phyloP scores from a whole-genome alignment of 2,329 filamentous ascomycete species.

The Elsinoe perseae region DNA sequence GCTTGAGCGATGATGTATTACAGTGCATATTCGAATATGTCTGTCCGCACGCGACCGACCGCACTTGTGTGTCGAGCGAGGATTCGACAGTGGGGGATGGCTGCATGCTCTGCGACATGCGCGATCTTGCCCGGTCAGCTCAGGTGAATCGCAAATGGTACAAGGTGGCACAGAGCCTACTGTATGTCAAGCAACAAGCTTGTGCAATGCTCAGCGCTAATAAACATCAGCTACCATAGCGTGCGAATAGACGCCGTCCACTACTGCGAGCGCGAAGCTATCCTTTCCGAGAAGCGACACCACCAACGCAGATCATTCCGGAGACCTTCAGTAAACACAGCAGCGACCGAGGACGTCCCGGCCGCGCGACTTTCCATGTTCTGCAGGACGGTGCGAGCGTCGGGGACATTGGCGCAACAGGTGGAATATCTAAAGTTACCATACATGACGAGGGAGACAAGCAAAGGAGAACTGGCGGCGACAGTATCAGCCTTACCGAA shows the following conservation, averaged over 20 bases:
- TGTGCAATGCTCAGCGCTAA: conserved; percentile 12
- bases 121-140: conserved; percentile 75
- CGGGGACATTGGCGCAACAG: conserved; percentile 58
- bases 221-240: conserved; percentile 62
- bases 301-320: conserved; percentile 44
- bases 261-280: conserved; percentile 81
- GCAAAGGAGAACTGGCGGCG: conserved; percentile 73
- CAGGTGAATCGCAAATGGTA: conserved; percentile 68
- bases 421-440: conserved; percentile 80
- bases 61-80: conserved; percentile 75
- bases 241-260: conserved; percentile 91
- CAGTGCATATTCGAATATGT: conserved; percentile 71
- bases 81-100: conserved; percentile 67
- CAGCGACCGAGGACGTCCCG: conserved; percentile 62
- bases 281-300: conserved; percentile 71
- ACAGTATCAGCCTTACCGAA: conserved; percentile 79
- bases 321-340: conserved; percentile 36
- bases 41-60: conserved; percentile 73
- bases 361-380: conserved; percentile 68
- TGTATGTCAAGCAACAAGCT: conserved; percentile 48
- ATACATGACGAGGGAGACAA: conserved; percentile 89
- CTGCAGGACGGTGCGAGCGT: conserved; percentile 72
- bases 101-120: conserved; percentile 90
- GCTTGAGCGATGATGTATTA: conserved; percentile 62
- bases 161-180: conserved; percentile 45